Base-by-base conservation (phyloP, 176 grass and related monocot species). In the Hsuehochloa calcarea region DNA sequence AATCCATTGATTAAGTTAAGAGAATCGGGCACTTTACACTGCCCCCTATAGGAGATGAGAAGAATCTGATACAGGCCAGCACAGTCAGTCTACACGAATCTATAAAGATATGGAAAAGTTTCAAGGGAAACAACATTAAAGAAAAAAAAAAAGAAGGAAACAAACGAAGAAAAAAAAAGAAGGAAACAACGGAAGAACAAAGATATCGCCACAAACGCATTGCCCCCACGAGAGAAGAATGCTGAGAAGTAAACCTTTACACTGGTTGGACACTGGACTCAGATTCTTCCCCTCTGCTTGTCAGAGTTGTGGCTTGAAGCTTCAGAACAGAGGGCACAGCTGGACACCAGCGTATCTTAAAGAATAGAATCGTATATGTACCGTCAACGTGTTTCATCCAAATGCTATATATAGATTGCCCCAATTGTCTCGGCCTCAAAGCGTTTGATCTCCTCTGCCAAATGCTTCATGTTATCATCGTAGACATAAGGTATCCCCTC, bases 401-500 rank as follows among this genome's bases (percentile, higher is more conserved):
- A 12, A 27, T 41, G 67, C 89, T 90, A 90, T 20, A 49, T 74
- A 67, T 31, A 63, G 16, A 61, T 23, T 22, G 29, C 39, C 2
- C 95, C 85, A 40, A 94, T 84, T 4, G 82, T 90, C 51, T 85
- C 82, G 41, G 62, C 54, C 82, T 97, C 95, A 10, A 94, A 94
- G 59, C 54, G 43, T 74, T 91, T 93, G 60, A 91, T 82, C 75
- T 81, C 85, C 8, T 78, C 90, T 10, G 82, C 85, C 40, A 93
- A 34, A 39, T 46, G 73, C 78, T 90, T 86, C 62, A 97, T 84
- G 35, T 67, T 93, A 47, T 91, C 84, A 39, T 97, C 95, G 15
- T 93, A 86, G 31, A 94, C 61, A 3, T 93, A 97, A 0, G 90
- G 90, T 74, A 74, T 86, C 55, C 90, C 87, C 61, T 97, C 89